Evolutionary conservation across 345 rosid genomes (phyloP), one percentile per base, ranked within the genome.

Genomic region (Corymbia maculata): DNA sequence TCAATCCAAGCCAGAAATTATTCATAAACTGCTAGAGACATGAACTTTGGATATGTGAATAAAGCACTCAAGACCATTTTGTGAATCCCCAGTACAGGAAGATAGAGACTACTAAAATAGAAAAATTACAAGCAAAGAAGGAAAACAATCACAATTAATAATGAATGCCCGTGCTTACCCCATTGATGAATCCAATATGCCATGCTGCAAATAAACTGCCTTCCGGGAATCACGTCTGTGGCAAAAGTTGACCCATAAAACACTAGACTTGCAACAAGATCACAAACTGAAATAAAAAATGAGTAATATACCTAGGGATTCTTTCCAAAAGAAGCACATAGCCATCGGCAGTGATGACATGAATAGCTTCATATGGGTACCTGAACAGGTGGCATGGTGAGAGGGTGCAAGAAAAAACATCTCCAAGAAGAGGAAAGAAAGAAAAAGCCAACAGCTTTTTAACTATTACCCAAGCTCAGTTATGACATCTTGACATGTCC

Each of bases 351-450:
- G 99, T 98, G 86, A 93, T 90, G 86, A 98, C 99, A 86, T 88
- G 98, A 90, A 98, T 95, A 61, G 99, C 99, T 93, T 98, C 99
- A 52, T 95, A 98, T 55, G 99, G 99, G 89, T 98, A 98, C 95
- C 99, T 96, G 91, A 59, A 85, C 52, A 87, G 47, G 91, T 47
- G 59, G 47, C 88, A 86, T 89, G 61, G 49, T 86, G 26, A 90
- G 52, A 89, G 51, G 89, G 87, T 70, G 49, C 11, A 45, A 66
- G n/a, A 80, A 51, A 28, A 89, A 3, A 49, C 19, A 52, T 4
- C 15, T 0, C n/a, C 44, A 28, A 14, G 61, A 85, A n/a, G 30
- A 50, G 66, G 36, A 36, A 86, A 52, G 59, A 82, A 57, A 79
- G 30, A 82, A 55, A 55, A 21, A 36, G 85, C 4, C 85, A 24